Evolutionary conservation across 805 yeast species (phyloP), one percentile per base, ranked within the genome.

Genomic region (Brettanomyces sp.): DNA sequence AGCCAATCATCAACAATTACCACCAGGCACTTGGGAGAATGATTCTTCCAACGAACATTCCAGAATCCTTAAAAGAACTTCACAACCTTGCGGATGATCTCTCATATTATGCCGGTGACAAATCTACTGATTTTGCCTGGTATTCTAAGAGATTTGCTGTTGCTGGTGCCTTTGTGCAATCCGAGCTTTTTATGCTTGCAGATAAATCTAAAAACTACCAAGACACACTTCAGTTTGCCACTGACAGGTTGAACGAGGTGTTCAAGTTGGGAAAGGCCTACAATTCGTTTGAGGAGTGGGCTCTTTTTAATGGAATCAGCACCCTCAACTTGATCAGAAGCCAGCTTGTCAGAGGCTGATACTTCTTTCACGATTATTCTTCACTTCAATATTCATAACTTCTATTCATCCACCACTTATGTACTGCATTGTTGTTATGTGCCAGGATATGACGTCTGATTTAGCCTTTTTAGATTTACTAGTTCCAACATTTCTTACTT

Each of bases 51-150:
- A 71, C 73, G 44, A 82, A 85, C 58, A 41, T 82, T 32, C 60
- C 68, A 3, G 53, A 58, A 28, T 77, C 93, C 0, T 55, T 85
- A 43, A 76, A 74, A 35, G 95, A 87, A 57, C 73, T 93, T 47
- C 84, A 80, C 54, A 73, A 77, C 44, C 70, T 90, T 46, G 73
- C 88, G 11, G 98, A 91, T 65, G 98, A 93, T 59, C 72, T 91
- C 48, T 76, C 86, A 40, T 88, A 66, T 62, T 79, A 77, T 54
- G 80, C 95, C 0, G 93, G 90, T 9, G 97, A 90, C 59, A 57
- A 63, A 45, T 76, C 93, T 21, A 80, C 80, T 52, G 96, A 88
- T 62, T 81, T 85, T 60, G 83, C 87, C 3, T 91, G 99, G 99
- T 91, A 91, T 63, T 70, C 95, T n/a, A 85, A 89, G 58, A 71